Conservation (phyloP, 139 green algal species). For the Coelastrella sp. region DNA sequence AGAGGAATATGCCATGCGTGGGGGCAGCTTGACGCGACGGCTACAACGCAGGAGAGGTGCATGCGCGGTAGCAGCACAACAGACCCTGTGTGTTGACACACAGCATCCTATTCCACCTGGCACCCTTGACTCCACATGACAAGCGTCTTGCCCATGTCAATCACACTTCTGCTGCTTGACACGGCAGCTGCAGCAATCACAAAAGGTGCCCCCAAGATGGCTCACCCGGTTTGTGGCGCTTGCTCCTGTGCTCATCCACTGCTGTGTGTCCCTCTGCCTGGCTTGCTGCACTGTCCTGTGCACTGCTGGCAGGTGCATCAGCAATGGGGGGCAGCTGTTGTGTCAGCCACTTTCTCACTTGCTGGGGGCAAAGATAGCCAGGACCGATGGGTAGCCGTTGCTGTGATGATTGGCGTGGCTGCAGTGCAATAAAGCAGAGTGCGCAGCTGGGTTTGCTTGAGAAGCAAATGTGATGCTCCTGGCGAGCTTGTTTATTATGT, state of each 20-base stretch:
- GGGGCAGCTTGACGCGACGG: neutral
- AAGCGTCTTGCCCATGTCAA: too few species aligned
- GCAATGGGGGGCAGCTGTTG: neutral
- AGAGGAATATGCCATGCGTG: neutral
- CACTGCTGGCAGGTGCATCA: constrained; percentile 10
- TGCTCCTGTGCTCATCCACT: neutral
- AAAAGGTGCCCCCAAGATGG: neutral
- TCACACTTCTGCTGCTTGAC: too few species aligned
- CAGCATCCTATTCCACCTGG: too few species aligned
- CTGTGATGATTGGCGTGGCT: neutral
- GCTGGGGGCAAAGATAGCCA: constrained; percentile 29
- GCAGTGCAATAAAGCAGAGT: neutral
- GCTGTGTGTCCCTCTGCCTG: neutral
- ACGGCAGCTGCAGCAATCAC: neutral
- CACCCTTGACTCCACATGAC: too few species aligned
- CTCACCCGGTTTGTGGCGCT: constrained; percentile 3
- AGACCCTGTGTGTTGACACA: too few species aligned
- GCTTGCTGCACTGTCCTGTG: neutral
- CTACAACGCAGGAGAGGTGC: neutral
- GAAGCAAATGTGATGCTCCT: too few species aligned
- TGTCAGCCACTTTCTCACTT: constrained; percentile 26
- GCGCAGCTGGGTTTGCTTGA: neutral
- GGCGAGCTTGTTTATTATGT: too few species aligned
- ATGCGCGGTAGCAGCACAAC: too few species aligned
- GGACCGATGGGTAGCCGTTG: constrained; percentile 1